Evolutionary conservation across 352 stramenopile species (phyloP), one percentile per base, ranked within the genome.

Genomic region (Pythium apleroticum): DNA sequence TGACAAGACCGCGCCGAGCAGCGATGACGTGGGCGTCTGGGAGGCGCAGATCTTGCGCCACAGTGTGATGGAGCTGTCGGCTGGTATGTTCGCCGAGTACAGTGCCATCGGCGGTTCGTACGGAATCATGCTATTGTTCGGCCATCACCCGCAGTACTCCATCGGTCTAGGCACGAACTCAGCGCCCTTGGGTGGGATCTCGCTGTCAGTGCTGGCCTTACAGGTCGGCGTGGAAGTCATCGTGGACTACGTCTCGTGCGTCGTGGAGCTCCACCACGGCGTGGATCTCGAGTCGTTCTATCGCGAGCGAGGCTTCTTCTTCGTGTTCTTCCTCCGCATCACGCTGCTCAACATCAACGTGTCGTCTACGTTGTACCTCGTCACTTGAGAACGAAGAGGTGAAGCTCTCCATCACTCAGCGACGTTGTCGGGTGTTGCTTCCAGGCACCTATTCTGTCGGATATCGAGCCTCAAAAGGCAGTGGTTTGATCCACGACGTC

Each of bases 1-100:
- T 15, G 8, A 15, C 8, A 39, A 39, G 12, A 17, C 33, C 8
- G 8, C 33, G 2, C 33, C 33, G 12, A 39, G 33, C 33, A 39
- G 8, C 33, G 2, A 15, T 15, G 33, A 39, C 33, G 10, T 39
- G 3, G 33, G 15, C 6, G 3, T 39, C 20, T 73, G 65, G 65
- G 27, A 55, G 31, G 31, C 20, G 0, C 77, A 77, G 28, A 12
- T 80, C 41, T 20, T 61, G 14, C 57, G 60, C 17, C 62, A 71
- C 20, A 66, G 80, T 28, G 55, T 57, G 4, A 63, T 55, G 1
- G 74, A 81, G 33, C 55, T 78, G 17, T 73, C 67, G 8, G 71
- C 68, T 11, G 72, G 76, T 50, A 82, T 82, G 74, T 81, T 76
- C 48, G 72, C 70, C 22, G 77, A 85, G 37, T 85, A 81, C 50